Evolutionary conservation across 306 rosid genomes (phyloP).

Genomic region (Fragaria nilgerrensis): DNA sequence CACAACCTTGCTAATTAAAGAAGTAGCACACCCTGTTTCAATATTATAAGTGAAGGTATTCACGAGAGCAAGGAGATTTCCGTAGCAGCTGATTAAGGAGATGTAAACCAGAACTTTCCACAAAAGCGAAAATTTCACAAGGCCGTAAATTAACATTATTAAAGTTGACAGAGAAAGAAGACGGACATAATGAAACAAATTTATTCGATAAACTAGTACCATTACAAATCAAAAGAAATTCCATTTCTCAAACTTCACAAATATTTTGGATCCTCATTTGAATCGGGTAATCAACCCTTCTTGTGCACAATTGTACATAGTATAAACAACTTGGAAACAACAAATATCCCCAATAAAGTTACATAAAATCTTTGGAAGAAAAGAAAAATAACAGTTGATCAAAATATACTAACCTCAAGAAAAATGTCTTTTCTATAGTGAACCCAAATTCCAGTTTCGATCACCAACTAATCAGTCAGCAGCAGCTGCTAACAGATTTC

Average conservation of each 20-base stretch:
- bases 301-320: constrained; percentile 8
- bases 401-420: constrained; percentile 34
- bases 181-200: neutral
- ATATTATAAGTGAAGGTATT: neutral
- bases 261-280: constrained; percentile 19
- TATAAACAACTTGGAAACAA: constrained; percentile 22
- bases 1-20: neutral
- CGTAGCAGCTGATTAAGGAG: neutral
- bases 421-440: constrained; percentile 22
- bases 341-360: constrained; percentile 19
- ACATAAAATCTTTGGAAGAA: constrained; percentile 6
- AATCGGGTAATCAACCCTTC: constrained; percentile 24
- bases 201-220: neutral
- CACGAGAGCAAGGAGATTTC: neutral
- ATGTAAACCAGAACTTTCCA: neutral
- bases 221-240: constrained; percentile 13
- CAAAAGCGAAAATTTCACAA: neutral
- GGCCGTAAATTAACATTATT: neutral
- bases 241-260: constrained; percentile 18
- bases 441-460: constrained; percentile 13
- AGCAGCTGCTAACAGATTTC: constrained; percentile 16
- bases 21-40: neutral
- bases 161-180: neutral
- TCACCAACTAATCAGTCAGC: neutral
- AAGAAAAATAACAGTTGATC: neutral